Conservation (phyloP, 2,329 filamentous ascomycete genomes). For the Byssochlamys sp. region DNA sequence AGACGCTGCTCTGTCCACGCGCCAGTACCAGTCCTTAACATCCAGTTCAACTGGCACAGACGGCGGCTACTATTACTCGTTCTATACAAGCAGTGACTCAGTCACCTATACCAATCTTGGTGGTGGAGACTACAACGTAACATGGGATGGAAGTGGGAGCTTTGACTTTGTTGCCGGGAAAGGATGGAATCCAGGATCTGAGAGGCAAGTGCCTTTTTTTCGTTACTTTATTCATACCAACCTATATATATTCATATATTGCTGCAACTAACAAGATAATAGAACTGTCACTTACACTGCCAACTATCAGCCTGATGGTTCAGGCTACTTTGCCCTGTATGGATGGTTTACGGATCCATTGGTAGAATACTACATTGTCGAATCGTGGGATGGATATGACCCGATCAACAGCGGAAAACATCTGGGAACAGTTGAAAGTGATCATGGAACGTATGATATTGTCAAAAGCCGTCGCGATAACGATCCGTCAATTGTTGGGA, state of each 20-base stretch:
- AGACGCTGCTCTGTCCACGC: neutral
- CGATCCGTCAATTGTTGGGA: slow-evolving; percentile 32
- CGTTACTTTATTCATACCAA: too few relatives aligned
- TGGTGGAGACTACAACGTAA: slow-evolving; percentile 36
- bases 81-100: slow-evolving; percentile 13
- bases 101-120: slow-evolving; percentile 40
- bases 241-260: too few relatives aligned
- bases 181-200: slow-evolving; percentile 48
- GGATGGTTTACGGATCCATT: slow-evolving; percentile 33
- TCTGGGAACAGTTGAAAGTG: slow-evolving; percentile 27
- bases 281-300: slow-evolving; percentile 19
- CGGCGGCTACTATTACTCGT: slow-evolving; percentile 4
- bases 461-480: slow-evolving; percentile 29
- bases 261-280: neutral
- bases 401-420: slow-evolving; percentile 17
- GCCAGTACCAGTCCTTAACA: slow-evolving; percentile 1
- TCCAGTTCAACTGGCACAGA: slow-evolving; percentile 1
- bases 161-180: slow-evolving; percentile 52
- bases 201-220: slow-evolving; percentile 34
- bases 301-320: slow-evolving; percentile 21
- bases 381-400: slow-evolving; percentile 23
- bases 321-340: slow-evolving; percentile 28
- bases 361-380: slow-evolving; percentile 31
- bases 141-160: slow-evolving; percentile 42
- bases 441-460: slow-evolving; percentile 30